These are phyloP conservation scores for Kockovaella imperatae DNA, from an alignment of 768 basidiomycete species.

Conservation along the genomic window DNA sequence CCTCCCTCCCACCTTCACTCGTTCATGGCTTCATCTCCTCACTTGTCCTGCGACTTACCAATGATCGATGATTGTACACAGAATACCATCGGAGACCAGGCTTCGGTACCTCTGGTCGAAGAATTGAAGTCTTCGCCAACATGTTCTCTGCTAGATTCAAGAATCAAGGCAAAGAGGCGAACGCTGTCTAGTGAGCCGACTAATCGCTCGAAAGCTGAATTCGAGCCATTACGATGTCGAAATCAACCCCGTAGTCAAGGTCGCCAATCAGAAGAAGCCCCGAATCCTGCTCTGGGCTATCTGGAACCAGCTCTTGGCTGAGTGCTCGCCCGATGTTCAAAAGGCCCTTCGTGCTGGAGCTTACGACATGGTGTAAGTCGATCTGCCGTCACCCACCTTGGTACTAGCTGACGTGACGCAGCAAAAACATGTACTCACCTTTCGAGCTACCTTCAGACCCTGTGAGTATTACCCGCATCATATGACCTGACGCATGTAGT, in stretches of 20 bases:
- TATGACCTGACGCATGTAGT: constrained; percentile 3
- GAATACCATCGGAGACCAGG: constrained; percentile 20
- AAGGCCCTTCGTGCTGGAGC: constrained; percentile 25
- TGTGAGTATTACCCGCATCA: constrained; percentile 2
- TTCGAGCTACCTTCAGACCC: constrained; percentile 18
- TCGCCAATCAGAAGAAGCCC: constrained; percentile 38
- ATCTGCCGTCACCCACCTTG: background rate
- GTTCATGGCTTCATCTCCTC: no score
- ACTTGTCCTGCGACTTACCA: background rate
- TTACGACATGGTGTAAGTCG: constrained; percentile 30
- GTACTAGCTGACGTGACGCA: constrained; percentile 4
- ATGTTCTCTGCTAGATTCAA: constrained; percentile 38
- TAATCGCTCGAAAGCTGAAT: background rate
- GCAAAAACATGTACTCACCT: constrained; percentile 41
- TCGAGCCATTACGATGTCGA: constrained; percentile 42
- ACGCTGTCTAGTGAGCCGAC: background rate
- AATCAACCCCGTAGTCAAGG: constrained; percentile 42
- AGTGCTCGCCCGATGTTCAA: constrained; percentile 19
- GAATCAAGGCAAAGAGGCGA: constrained; percentile 7
- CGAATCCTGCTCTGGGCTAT: constrained; percentile 24
- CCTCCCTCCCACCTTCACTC: no score
- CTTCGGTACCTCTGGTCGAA: constrained; percentile 26
- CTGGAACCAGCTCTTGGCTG: constrained; percentile 26
- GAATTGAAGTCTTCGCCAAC: constrained; percentile 30
- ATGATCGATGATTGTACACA: no score